Evolutionary conservation across 75 land plant species (phyloP).

Genomic region (Pseudotsuga menziesii): DNA sequence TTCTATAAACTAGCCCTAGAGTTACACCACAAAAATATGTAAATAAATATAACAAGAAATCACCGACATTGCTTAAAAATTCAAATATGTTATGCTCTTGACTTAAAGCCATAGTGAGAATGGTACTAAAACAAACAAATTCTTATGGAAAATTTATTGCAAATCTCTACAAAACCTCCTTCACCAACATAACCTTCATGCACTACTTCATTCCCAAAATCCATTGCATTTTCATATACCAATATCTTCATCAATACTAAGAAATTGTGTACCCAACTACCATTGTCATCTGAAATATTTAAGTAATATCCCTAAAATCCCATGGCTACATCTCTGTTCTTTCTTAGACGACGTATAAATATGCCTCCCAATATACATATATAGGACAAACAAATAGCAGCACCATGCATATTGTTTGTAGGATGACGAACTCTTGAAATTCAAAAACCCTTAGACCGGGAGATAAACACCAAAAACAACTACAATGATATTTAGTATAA

Average conservation of each 20-base stretch:
- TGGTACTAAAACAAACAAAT: conserved; percentile 6
- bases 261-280: background rate
- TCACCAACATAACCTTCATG: conserved; percentile 2
- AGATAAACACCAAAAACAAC: conserved; percentile 13
- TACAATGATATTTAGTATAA: conserved; percentile 18
- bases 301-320: background rate
- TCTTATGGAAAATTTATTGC: background rate
- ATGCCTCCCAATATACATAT: background rate
- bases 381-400: background rate
- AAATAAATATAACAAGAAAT: conserved; percentile 57
- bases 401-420: conserved; percentile 4
- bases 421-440: conserved; percentile 9
- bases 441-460: conserved; percentile 15
- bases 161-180: conserved; percentile 1
- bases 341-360: background rate
- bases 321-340: background rate
- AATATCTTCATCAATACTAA: conserved; percentile 19
- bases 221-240: conserved; percentile 18
- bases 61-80: conserved; percentile 29
- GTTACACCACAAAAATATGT: conserved; percentile 57
- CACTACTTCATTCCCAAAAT: background rate
- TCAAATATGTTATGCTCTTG: conserved; percentile 39
- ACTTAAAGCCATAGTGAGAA: conserved; percentile 20
- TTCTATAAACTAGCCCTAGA: conserved; percentile 51
- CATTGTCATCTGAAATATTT: background rate